Evolutionary conservation across 768 basidiomycete genomes (phyloP).

Genomic region (Amanita jacksonii): DNA sequence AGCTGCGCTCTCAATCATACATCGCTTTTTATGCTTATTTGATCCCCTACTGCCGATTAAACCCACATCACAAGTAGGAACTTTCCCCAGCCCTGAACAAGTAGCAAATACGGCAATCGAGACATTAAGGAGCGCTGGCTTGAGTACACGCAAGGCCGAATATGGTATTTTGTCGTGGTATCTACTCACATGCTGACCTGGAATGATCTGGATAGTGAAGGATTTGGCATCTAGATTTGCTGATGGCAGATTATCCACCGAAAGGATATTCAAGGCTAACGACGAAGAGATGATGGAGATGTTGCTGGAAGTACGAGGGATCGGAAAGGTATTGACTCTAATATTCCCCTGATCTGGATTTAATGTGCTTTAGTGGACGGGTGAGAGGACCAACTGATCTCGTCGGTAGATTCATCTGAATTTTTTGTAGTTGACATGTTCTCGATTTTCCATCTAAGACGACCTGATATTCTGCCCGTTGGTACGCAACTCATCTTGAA

Average conservation of each 20-base stretch:
- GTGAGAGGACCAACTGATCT: constrained; percentile 22
- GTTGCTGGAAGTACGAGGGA: constrained; percentile 70
- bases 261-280: constrained; percentile 56
- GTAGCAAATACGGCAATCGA: constrained; percentile 52
- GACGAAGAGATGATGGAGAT: constrained; percentile 73
- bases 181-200: background rate
- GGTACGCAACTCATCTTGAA: constrained; percentile 15
- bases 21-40: constrained; percentile 70
- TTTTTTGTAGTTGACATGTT: constrained; percentile 80
- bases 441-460: constrained; percentile 76
- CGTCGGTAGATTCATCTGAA: background rate
- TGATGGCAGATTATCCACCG: constrained; percentile 68
- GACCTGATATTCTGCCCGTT: constrained; percentile 65
- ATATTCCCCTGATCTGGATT: background rate
- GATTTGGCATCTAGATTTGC: constrained; percentile 75
- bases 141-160: constrained; percentile 83
- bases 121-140: constrained; percentile 59
- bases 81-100: constrained; percentile 66
- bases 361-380: constrained; percentile 43
- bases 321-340: constrained; percentile 56
- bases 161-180: constrained; percentile 46
- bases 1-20: constrained; percentile 76
- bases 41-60: constrained; percentile 52
- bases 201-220: constrained; percentile 37
- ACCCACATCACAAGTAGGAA: constrained; percentile 4